phyloP scores from a whole-genome alignment of 768 basidiomycete species.

The Suillus fuscotomentosus region DNA sequence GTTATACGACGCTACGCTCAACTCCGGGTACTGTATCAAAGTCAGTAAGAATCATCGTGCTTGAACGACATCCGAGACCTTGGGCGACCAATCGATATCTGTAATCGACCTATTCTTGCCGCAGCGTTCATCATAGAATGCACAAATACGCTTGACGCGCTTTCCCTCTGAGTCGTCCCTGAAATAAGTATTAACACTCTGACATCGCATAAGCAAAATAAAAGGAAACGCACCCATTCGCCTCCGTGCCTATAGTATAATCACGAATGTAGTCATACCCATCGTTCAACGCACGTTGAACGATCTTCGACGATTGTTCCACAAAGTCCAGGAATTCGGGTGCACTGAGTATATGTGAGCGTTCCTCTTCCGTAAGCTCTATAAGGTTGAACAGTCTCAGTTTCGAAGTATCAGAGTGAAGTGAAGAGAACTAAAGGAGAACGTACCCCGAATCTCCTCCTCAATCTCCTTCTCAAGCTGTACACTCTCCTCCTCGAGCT shows the following conservation, averaged over 20 bases:
- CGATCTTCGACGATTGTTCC: constrained; percentile 91
- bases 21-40: constrained; percentile 81
- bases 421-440: neutral
- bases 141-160: constrained; percentile 89
- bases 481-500: constrained; percentile 79
- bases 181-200: constrained; percentile 9
- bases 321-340: constrained; percentile 94
- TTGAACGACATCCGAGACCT: constrained; percentile 46
- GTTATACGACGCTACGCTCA: constrained; percentile 95
- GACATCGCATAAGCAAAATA: neutral
- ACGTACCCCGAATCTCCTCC: constrained; percentile 77
- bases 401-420: constrained; percentile 3
- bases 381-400: constrained; percentile 4
- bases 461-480: constrained; percentile 86
- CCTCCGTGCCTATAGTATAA: constrained; percentile 88
- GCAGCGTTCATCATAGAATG: constrained; percentile 89
- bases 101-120: constrained; percentile 94
- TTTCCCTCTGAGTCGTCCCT: constrained; percentile 92
- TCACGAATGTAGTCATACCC: constrained; percentile 96
- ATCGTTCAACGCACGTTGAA: constrained; percentile 93
- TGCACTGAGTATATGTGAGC: constrained; percentile 74
- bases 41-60: neutral
- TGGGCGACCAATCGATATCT: constrained; percentile 96
- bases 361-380: constrained; percentile 90
- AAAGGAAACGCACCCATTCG: constrained; percentile 64